A percentile compares a stretch with the other conserved stretches of the same genome.
Conservation (phyloP, 1,284 basidiomycete species). For the Microbotryum intermedium region DNA sequence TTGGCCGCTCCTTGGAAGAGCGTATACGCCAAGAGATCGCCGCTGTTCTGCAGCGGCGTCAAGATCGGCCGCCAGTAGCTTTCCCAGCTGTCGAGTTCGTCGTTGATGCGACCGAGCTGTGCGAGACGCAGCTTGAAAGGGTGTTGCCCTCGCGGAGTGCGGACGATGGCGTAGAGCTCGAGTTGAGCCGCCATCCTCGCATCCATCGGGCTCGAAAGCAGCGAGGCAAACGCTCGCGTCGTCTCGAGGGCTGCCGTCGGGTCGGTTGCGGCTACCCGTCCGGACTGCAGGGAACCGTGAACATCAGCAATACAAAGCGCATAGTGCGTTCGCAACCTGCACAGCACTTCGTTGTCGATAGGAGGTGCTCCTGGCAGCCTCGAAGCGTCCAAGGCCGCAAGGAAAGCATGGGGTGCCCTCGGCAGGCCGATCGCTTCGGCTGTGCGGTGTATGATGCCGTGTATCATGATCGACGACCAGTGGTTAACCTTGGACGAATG, state of each 20-base stretch:
- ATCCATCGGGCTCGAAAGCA: constrained; percentile 16
- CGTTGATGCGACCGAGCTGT: constrained; percentile 19
- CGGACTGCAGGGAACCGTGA: constrained; percentile 21
- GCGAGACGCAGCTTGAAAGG: constrained; percentile 18
- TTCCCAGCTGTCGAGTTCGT: constrained; percentile 18
- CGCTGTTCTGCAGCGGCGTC: constrained; percentile 10
- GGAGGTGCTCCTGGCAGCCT: background rate
- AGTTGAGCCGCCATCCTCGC: constrained; percentile 14
- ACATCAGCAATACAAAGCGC: constrained; percentile 14
- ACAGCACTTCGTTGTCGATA: constrained; percentile 15
- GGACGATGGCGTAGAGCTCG: constrained; percentile 25
- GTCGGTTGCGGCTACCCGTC: constrained; percentile 15
- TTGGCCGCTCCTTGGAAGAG: constrained; percentile 11
- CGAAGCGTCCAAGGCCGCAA: constrained; percentile 5
- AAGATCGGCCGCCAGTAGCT: constrained; percentile 22
- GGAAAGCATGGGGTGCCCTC: constrained; percentile 5
- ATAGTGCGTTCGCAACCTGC: background rate
- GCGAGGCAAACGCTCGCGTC: constrained; percentile 10
- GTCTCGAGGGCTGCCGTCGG: constrained; percentile 10
- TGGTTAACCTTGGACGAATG: constrained; percentile 25
- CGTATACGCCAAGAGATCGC: constrained; percentile 25
- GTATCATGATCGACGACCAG: constrained; percentile 20
- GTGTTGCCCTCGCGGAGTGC: background rate
- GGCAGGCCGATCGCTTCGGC: constrained; percentile 16
- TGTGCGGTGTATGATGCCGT: constrained; percentile 16